phyloP scores from a whole-genome alignment of 73 alveolate species.

The Paramecium bursaria region DNA sequence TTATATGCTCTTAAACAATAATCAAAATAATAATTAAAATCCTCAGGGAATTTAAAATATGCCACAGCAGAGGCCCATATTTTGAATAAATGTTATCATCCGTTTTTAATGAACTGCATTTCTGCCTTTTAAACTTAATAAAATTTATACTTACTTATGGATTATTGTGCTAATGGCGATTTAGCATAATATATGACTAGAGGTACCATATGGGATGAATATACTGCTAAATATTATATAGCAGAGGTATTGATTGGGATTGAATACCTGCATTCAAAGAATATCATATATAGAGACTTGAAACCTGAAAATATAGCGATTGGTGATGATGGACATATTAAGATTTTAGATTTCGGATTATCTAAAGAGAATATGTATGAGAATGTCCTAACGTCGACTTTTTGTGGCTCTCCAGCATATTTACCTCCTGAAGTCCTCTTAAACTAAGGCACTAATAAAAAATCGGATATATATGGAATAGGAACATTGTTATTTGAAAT shows the following conservation, averaged over 20 bases:
- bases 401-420: slow-evolving; percentile 97
- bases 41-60: slow-evolving; percentile 2
- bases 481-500: slow-evolving; percentile 96
- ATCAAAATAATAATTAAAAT: slow-evolving; percentile 19
- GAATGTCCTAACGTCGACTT: slow-evolving; percentile 86
- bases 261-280: slow-evolving; percentile 70
- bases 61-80: slow-evolving; percentile 42
- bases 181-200: slow-evolving; percentile 64
- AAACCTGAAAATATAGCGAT: slow-evolving; percentile 94
- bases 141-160: slow-evolving; percentile 73
- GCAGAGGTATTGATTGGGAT: slow-evolving; percentile 77
- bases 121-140: slow-evolving; percentile 68
- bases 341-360: slow-evolving; percentile 93
- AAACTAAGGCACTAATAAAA: slow-evolving; percentile 91
- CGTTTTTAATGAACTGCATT: slow-evolving; percentile 68
- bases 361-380: slow-evolving; percentile 79
- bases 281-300: slow-evolving; percentile 86
- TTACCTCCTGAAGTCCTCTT: slow-evolving; percentile 96
- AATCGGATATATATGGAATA: slow-evolving; percentile 93
- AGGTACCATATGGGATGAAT: slow-evolving; percentile 64
- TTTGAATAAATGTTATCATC: slow-evolving; percentile 59
- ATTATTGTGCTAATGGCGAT: slow-evolving; percentile 82
- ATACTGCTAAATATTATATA: slow-evolving; percentile 70
- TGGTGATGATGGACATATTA: slow-evolving; percentile 84
- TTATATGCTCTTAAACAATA: slow-evolving; percentile 63